phyloP scores from a whole-genome alignment of 257 asterid species.

The Lycium ferocissimum region DNA sequence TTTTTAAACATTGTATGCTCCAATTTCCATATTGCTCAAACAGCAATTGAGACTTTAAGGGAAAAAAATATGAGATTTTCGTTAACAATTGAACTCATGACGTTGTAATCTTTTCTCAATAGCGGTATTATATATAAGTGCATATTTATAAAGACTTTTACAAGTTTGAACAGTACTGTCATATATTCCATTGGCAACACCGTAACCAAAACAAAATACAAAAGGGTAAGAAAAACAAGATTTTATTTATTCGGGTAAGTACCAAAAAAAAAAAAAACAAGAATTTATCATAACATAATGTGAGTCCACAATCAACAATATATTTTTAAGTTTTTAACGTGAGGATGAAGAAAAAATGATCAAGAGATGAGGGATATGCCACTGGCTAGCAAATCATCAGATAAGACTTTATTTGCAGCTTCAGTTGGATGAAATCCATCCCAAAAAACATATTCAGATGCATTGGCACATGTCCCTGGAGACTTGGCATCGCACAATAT shows the following conservation, averaged over 20 bases:
- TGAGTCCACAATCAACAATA: not conserved
- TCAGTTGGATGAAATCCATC: conserved; percentile 88
- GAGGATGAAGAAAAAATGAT: not conserved
- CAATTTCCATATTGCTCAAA: not conserved
- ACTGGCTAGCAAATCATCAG: conserved; percentile 71
- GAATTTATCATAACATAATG: not conserved
- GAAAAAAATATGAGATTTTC: not conserved
- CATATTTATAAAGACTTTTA: not conserved
- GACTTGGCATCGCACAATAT: conserved; percentile 74
- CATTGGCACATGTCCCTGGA: conserved; percentile 80
- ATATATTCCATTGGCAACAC: not conserved
- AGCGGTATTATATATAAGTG: not conserved
- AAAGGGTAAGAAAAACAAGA: not conserved
- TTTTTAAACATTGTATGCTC: not conserved
- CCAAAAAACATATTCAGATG: conserved; percentile 83
- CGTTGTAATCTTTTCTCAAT: too few species aligned
- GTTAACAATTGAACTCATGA: not conserved
- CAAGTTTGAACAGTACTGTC: not conserved
- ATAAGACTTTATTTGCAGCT: conserved; percentile 74
- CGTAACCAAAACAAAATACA: not conserved
- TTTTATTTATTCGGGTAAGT: too few species aligned
- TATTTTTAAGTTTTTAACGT: not conserved
- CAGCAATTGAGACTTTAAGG: not conserved
- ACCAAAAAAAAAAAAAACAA: not conserved
- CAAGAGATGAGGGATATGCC: conserved; percentile 70